Base-by-base conservation (phyloP, 1,284 basidiomycete genomes). In the Fomitopsis palustris region DNA sequence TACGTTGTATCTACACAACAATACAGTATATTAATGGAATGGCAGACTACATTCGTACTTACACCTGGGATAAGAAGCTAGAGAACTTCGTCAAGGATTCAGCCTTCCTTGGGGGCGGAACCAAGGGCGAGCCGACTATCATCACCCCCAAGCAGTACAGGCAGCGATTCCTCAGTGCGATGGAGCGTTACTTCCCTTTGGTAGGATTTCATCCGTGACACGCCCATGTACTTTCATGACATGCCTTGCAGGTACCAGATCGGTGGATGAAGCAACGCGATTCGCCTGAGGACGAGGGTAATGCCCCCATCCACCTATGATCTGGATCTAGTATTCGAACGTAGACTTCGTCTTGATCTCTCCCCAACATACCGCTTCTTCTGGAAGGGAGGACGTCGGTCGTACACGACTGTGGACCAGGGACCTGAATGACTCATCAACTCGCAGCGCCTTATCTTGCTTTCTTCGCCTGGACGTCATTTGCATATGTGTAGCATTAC, bases 1-100 rank as follows among this genome's bases (percentile, higher is more conserved):
- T 37, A 14, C 29, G n/a, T n/a, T n/a, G n/a, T 31, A 41, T 19
- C 52, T 49, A 8, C 31, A 62, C 63, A 17, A 61, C 57, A 35
- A 55, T 56, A 29, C 19, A 16, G 12, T 55, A 52, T 59, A 58
- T 42, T 64, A 9, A 57, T 31, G 33, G 4, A 23, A 27, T 9
- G 29, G 42, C 56, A 94, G 95, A 96, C 73, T 96, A 95, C 71
- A 91, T 96, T 60, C 86, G 94, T 19, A 96, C 94, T 1, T 96
- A 95, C 69, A 96, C 93, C 0, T 95, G 95, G 95, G 96, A 99
- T 77, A 99, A 99, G 79, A 95, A 95, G 68, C 80, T 98, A 27
- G 96, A 99, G 75, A 96, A 89, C 65, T 96, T 95, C 90, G 94
- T 98, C 53, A 99, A 98, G 72, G 96, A 98, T 69, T 90, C 92